Evolutionary conservation across 2,329 filamentous ascomycete genomes (phyloP), one percentile per base, ranked within the genome.

Genomic region (Cladosporium halotolerans): DNA sequence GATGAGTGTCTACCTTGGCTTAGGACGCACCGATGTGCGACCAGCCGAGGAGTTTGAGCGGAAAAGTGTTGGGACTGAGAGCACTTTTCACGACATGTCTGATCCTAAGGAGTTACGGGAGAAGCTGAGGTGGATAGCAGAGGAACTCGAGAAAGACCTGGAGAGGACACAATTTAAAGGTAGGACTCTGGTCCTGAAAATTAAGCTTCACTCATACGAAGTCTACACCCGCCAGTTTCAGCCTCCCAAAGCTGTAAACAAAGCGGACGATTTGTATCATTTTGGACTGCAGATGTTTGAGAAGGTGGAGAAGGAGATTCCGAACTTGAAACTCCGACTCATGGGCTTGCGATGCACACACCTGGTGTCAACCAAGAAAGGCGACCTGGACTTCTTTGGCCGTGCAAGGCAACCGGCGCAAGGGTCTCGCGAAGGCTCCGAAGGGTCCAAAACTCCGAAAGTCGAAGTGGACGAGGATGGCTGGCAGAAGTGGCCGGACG

Each of bases 201-300:
- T 96, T 59, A 99, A 99, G 68, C 74, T 97, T 7, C 89, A 96
- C 67, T 96, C 90, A 0, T 99, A 92, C 63, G 91, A 97, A 68
- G 88, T 96, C 16, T 79, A 89, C 48, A 95, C 91, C 0, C 79
- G 93, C 32, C 93, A 99, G 66, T 80, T 82, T 5, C 81, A 87
- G 3, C 79, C 85, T 2, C 85, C 88, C 0, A 86, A 84, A 59
- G 83, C 90, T 0, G 78, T 96, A 1, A 79, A 73, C 45, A 74
- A 79, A 5, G 86, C 89, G 0, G 85, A 92, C 39, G 93, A 99
- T 62, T 72, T 99, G 3, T 97, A 92, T 71, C 84, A 81, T 50
- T 88, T 84, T 63, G 78, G 89, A 0, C 68, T 96, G 1, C 91
- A 90, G 0, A 93, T 99, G 76, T 73, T 99, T 4, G 73, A 78